phyloP scores from a whole-genome alignment of 1,139 yeast species.

The Scheffersomyces cryptocercus region DNA sequence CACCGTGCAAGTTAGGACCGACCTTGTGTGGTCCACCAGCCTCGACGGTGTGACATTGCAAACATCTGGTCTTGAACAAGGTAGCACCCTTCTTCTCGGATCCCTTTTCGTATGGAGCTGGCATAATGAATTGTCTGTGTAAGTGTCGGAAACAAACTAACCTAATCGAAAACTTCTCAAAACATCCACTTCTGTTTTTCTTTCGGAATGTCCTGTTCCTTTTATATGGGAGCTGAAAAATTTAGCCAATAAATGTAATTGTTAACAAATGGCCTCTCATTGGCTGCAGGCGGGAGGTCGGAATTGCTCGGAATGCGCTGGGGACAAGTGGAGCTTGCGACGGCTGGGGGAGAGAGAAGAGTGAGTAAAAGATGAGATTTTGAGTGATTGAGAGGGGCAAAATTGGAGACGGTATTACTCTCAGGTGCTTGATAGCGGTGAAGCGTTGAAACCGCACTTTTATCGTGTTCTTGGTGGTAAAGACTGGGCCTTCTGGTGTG shows the following conservation, averaged over 20 bases:
- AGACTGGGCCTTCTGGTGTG: no score
- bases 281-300: conserved; percentile 1
- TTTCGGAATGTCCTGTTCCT: conserved; percentile 2
- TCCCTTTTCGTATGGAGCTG: conserved; percentile 71
- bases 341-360: no score
- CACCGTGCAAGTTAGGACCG: conserved; percentile 97
- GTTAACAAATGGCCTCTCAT: conserved; percentile 10
- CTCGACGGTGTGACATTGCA: conserved; percentile 98
- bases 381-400: no score
- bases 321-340: no score
- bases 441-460: no score
- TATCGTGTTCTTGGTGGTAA: no score
- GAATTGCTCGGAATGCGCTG: background rate
- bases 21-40: conserved; percentile 97
- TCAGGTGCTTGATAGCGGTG: no score
- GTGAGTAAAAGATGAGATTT: no score
- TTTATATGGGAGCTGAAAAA: conserved; percentile 10
- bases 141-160: background rate
- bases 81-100: conserved; percentile 97
- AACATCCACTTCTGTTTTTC: background rate
- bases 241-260: conserved; percentile 8
- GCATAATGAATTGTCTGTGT: conserved; percentile 36
- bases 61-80: conserved; percentile 97
- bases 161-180: background rate
- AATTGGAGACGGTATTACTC: no score